Conservation (phyloP, 2,329 filamentous ascomycete genomes). For the Venturiaceae sp. region DNA sequence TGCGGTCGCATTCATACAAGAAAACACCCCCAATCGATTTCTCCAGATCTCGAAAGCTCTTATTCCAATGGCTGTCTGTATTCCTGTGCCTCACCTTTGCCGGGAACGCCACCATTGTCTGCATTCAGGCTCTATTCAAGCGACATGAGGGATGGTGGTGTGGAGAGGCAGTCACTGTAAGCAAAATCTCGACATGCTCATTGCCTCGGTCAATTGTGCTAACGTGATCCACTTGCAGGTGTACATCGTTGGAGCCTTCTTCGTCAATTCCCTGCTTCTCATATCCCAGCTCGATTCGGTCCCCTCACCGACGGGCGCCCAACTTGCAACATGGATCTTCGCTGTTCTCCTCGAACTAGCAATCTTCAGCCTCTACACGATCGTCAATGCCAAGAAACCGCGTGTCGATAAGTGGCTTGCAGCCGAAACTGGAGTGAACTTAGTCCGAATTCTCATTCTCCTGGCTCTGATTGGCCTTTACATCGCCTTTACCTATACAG, state of each 20-base stretch:
- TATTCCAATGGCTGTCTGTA: constrained; percentile 67
- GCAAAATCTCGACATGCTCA: constrained; percentile 22
- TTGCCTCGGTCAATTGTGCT: constrained; percentile 3
- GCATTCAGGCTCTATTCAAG: constrained; percentile 61
- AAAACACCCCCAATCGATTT: constrained; percentile 41
- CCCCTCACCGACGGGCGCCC: constrained; percentile 69
- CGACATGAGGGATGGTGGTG: constrained; percentile 70
- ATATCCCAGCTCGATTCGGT: constrained; percentile 79
- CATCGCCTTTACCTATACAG: constrained; percentile 5
- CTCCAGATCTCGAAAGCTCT: constrained; percentile 54
- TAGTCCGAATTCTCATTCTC: constrained; percentile 59
- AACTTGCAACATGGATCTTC: constrained; percentile 70
- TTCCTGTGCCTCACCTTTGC: constrained; percentile 66
- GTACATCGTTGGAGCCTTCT: constrained; percentile 75
- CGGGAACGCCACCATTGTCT: constrained; percentile 62
- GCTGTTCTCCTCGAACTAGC: constrained; percentile 63
- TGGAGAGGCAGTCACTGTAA: constrained; percentile 65
- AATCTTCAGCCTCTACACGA: constrained; percentile 59
- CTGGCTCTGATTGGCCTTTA: constrained; percentile 51
- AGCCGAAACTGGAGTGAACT: constrained; percentile 56
- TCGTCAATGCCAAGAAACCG: constrained; percentile 59
- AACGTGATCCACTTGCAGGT: constrained; percentile 44
- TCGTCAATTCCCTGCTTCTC: constrained; percentile 77
- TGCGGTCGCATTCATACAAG: constrained; percentile 16
- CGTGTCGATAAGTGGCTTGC: constrained; percentile 52